A percentile compares a stretch with the other conserved stretches of the same genome.
Evolutionary conservation across 495 filamentous ascomycete genomes (phyloP).

Genomic region (Pyrenula aspistea): DNA sequence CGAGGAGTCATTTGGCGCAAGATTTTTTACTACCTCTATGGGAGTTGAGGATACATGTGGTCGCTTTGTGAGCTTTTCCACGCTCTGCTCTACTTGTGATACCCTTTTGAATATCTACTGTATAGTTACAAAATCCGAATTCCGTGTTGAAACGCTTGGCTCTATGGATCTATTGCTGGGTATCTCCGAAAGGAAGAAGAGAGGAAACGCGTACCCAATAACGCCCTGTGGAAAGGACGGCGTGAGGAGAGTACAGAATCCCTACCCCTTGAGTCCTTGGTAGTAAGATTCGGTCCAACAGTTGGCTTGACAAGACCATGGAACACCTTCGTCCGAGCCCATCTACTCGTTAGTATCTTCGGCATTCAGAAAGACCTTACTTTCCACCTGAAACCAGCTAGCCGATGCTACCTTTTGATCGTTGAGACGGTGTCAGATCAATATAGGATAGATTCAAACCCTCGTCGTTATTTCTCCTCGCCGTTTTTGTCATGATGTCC

Average conservation of each 20-base stretch:
- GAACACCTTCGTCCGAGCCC: no score
- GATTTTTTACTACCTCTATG: no score
- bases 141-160: background rate
- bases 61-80: background rate
- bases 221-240: background rate
- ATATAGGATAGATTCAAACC: no score
- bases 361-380: no score
- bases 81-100: background rate
- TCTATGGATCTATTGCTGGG: background rate
- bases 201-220: background rate
- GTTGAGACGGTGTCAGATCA: no score
- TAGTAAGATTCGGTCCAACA: no score
- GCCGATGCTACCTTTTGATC: no score
- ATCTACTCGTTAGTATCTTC: no score
- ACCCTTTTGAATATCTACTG: background rate
- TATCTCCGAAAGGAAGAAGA: background rate
- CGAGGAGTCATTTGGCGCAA: background rate
- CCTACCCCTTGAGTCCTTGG: background rate
- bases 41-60: background rate
- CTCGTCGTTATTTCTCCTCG: constrained; percentile 29
- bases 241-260: background rate
- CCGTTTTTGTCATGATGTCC: background rate
- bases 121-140: background rate
- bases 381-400: no score
- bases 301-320: no score